Conservation (phyloP, 108 stramenopile genomes). For the Skeletonema marinoi region DNA sequence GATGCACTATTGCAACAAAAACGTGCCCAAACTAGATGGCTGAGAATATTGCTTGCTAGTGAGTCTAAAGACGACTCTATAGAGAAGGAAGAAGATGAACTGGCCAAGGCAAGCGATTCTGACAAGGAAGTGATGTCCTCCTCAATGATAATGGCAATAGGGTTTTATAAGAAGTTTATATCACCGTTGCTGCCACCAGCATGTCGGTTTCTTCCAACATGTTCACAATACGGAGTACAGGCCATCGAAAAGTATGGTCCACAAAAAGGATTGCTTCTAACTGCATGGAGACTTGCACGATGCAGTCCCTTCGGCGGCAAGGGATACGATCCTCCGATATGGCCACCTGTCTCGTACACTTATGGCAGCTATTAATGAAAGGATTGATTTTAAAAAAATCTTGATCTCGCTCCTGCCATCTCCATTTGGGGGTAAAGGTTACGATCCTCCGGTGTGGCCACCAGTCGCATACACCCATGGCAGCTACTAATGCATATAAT, state of each 20-base stretch:
- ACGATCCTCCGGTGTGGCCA: slow-evolving; percentile 90
- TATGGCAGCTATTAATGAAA: slow-evolving; percentile 76
- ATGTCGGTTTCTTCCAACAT: slow-evolving; percentile 90
- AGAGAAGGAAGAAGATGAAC: background rate
- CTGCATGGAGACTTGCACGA: slow-evolving; percentile 79
- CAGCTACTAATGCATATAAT: slow-evolving; percentile 57
- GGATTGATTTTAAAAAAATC: too few relatives aligned
- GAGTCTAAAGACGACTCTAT: background rate
- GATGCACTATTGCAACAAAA: background rate
- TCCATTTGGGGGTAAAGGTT: slow-evolving; percentile 88
- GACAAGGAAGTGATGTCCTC: slow-evolving; percentile 32
- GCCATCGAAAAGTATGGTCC: slow-evolving; percentile 86
- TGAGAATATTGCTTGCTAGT: background rate
- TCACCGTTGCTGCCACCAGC: slow-evolving; percentile 86
- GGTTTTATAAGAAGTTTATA: slow-evolving; percentile 84
- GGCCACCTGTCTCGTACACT: slow-evolving; percentile 79
- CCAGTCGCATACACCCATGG: slow-evolving; percentile 75
- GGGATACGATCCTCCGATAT: slow-evolving; percentile 89
- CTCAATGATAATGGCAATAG: slow-evolving; percentile 76
- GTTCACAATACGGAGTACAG: slow-evolving; percentile 86
- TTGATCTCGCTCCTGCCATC: too few relatives aligned
- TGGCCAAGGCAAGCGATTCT: slow-evolving; percentile 5
- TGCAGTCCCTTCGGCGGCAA: slow-evolving; percentile 87
- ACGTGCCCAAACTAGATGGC: background rate
- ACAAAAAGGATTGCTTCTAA: slow-evolving; percentile 72